Base-by-base conservation (phyloP, 1,284 basidiomycete genomes). In the Marasmius sp. region DNA sequence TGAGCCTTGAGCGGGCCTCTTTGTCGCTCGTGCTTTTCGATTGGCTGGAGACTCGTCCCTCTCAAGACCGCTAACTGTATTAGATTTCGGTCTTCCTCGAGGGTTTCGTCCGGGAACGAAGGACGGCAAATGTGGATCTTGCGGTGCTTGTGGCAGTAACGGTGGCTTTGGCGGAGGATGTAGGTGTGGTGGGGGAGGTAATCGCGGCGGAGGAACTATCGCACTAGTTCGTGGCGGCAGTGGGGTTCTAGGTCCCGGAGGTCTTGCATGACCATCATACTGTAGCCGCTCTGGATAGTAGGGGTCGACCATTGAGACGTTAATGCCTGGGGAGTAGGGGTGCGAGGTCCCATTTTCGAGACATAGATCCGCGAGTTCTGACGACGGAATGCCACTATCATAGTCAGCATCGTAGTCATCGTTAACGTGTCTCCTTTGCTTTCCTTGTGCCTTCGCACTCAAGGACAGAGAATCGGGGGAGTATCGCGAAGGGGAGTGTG, bases 391-490 rank as follows among this genome's bases (percentile, higher is more conserved):
- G 9, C 38, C 12, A 18, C 34, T 54, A 10, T 54, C 52, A n/a
- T 38, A 54, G 12, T 36, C 52, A 36, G 52, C 38, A 54, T 54
- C 37, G 16, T 56, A 48, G 33, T 53, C 52, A 48, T 22, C 48
- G 52, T 57, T 48, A 18, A 48, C 45, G 11, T 50, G 37, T 14
- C 37, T 34, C 55, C 57, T 51, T 41, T 62, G 62, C 57, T 64
- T 64, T n/a, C 62, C 62, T 41, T 54, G 53, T 6, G 55, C 62
- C 20, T 64, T 64, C 51, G 57, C 55, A 33, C 62, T 64, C 38
- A 61, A 49, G 16, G 49, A 54, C 20, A 43, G 27, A n/a, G 50
- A 18, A 53, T 36, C 41, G 10, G 33, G 20, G 20, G 57, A 41
- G 33, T 34, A 41, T 20, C 49, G 58, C 14, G 41, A 41, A 18